A percentile compares a stretch with the other conserved stretches of the same genome.
These are phyloP conservation scores for Lactifluus volemus DNA, from an alignment of 768 basidiomycete species.

Conservation along the genomic window DNA sequence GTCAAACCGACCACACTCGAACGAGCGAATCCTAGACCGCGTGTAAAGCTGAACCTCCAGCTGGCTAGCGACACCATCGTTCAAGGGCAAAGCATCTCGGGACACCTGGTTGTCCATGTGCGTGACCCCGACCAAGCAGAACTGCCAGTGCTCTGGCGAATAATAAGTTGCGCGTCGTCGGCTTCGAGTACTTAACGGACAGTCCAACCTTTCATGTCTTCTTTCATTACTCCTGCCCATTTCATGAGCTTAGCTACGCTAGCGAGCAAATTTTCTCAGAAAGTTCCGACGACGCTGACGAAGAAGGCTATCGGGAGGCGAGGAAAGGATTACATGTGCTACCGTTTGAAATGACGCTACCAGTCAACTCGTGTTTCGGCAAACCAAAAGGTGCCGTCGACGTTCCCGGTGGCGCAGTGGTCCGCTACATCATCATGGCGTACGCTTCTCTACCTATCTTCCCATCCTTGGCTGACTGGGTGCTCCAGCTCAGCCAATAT, in stretches of 20 bases:
- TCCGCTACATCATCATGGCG: slow-evolving; percentile 78
- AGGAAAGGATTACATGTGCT: slow-evolving; percentile 59
- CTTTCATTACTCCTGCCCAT: slow-evolving; percentile 59
- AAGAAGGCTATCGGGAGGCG: slow-evolving; percentile 55
- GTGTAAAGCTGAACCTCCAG: slow-evolving; percentile 76
- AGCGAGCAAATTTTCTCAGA: slow-evolving; percentile 25
- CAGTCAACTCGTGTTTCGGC: slow-evolving; percentile 43
- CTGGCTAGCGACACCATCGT: slow-evolving; percentile 68
- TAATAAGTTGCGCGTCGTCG: slow-evolving; percentile 74
- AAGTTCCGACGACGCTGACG: slow-evolving; percentile 38
- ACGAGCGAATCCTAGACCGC: slow-evolving; percentile 62
- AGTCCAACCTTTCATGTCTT: slow-evolving; percentile 65
- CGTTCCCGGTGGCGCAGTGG: slow-evolving; percentile 47
- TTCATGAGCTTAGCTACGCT: slow-evolving; percentile 42
- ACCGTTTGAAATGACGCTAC: slow-evolving; percentile 66
- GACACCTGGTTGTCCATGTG: slow-evolving; percentile 59
- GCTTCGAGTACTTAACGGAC: slow-evolving; percentile 66
- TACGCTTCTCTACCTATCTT: slow-evolving; percentile 31
- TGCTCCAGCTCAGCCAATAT: slow-evolving; percentile 59
- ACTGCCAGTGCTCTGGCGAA: slow-evolving; percentile 55
- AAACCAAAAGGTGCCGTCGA: slow-evolving; percentile 49
- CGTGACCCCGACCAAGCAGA: slow-evolving; percentile 42
- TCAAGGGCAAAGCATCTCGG: slow-evolving; percentile 68
- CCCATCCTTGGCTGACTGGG: not conserved
- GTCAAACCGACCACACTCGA: slow-evolving; percentile 42